Conservation (phyloP, 1,284 basidiomycete genomes). For the Coniferiporia sulphurascens region DNA sequence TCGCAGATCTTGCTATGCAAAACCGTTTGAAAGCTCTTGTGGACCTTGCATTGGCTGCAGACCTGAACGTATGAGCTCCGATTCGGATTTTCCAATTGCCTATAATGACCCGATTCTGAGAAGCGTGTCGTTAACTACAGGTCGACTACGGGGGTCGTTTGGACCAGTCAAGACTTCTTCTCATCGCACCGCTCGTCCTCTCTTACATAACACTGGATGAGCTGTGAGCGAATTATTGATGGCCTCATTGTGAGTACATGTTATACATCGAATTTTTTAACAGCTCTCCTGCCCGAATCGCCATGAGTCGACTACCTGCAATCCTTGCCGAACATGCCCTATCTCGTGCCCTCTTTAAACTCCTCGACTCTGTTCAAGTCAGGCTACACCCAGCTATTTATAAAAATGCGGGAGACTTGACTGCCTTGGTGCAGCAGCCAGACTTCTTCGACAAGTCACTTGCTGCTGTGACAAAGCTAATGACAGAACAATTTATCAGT, state of each 20-base stretch:
- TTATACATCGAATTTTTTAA: neutral
- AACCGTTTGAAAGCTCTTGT: constrained; percentile 34
- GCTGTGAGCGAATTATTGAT: constrained; percentile 37
- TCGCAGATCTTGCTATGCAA: constrained; percentile 6
- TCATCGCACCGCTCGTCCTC: constrained; percentile 54
- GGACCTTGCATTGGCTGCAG: constrained; percentile 43
- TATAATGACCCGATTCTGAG: neutral
- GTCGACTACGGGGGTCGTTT: constrained; percentile 25
- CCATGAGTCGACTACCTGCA: constrained; percentile 48
- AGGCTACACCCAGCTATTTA: constrained; percentile 54
- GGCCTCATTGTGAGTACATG: neutral
- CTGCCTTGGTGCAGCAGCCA: constrained; percentile 35
- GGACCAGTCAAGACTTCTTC: constrained; percentile 42
- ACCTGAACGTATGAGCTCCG: constrained; percentile 42
- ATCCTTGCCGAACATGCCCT: constrained; percentile 39
- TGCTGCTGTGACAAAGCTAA: constrained; percentile 36
- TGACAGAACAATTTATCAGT: constrained; percentile 51
- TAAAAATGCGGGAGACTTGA: constrained; percentile 39
- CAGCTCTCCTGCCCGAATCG: constrained; percentile 56
- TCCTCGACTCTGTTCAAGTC: constrained; percentile 47
- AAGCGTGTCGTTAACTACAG: too few relatives aligned
- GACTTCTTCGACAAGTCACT: constrained; percentile 43
- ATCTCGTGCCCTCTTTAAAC: constrained; percentile 38
- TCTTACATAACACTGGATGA: constrained; percentile 57
- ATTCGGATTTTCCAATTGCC: neutral